Evolutionary conservation across 768 basidiomycete genomes (phyloP).

Genomic region (Trametes gibbosa): DNA sequence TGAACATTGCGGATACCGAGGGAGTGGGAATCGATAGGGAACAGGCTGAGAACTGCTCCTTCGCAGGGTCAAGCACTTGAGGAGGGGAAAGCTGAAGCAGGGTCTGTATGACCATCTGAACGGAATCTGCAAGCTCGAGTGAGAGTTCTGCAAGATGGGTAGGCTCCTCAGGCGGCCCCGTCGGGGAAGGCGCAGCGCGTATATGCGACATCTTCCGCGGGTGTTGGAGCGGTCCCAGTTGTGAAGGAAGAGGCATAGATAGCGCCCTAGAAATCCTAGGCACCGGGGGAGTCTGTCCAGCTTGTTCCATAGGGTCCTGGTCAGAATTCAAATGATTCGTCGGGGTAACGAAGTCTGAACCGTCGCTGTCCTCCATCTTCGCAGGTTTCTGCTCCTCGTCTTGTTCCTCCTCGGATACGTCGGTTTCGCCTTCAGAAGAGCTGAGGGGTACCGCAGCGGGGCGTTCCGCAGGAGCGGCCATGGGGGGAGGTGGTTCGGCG

Average conservation of each 20-base stretch:
- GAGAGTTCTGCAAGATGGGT: conserved; percentile 66
- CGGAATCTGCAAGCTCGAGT: conserved; percentile 84
- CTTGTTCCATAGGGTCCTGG: conserved; percentile 32
- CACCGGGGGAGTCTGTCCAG: conserved; percentile 28
- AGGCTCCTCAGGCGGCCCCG: conserved; percentile 30
- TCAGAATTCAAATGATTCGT: conserved; percentile 31
- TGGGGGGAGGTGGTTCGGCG: conserved; percentile 41
- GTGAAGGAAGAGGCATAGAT: conserved; percentile 76
- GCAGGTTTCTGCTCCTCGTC: conserved; percentile 14
- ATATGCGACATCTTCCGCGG: conserved; percentile 45
- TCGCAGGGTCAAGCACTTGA: conserved; percentile 88
- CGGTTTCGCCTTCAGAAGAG: conserved; percentile 52
- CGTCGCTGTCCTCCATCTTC: conserved; percentile 25
- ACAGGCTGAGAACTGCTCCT: conserved; percentile 91
- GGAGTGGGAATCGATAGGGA: conserved; percentile 84
- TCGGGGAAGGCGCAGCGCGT: conserved; percentile 20
- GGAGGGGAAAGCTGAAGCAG: conserved; percentile 87
- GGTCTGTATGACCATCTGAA: conserved; percentile 89
- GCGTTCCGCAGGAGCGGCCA: conserved; percentile 40
- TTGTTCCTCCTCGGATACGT: conserved; percentile 46
- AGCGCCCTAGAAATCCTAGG: conserved; percentile 73
- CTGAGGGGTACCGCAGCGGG: conserved; percentile 37
- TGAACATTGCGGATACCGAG: conserved; percentile 84
- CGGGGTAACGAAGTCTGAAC: conserved; percentile 32
- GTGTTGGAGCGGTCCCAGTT: conserved; percentile 72